Percentiles rank a stretch among this genome's conserved stretches.
Evolutionary conservation across 805 yeast species (phyloP).

Genomic region (Candida palmyrensis): DNA sequence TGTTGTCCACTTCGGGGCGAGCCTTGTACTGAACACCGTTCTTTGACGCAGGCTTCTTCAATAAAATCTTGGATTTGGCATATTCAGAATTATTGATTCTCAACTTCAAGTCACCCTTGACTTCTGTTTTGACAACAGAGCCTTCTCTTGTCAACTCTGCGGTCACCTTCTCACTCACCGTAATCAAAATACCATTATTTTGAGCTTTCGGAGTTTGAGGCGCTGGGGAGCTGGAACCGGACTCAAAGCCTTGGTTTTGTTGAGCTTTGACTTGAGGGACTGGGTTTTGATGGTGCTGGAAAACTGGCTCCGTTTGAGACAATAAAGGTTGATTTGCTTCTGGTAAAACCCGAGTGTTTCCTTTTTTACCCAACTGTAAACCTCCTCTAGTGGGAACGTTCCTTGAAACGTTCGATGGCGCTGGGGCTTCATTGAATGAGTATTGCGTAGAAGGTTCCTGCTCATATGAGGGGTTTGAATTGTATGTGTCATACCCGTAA

Average conservation of each 20-base stretch:
- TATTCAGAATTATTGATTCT: slow-evolving; percentile 75
- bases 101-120: slow-evolving; percentile 87
- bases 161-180: slow-evolving; percentile 69
- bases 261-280: slow-evolving; percentile 9
- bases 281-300: slow-evolving; percentile 20
- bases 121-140: slow-evolving; percentile 57
- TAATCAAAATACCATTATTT: slow-evolving; percentile 76
- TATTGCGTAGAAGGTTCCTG: slow-evolving; percentile 7
- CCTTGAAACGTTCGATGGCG: slow-evolving; percentile 19
- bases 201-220: slow-evolving; percentile 25
- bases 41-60: slow-evolving; percentile 46
- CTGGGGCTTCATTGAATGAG: slow-evolving; percentile 6
- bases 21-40: slow-evolving; percentile 74
- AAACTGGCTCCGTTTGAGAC: slow-evolving; percentile 27
- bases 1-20: slow-evolving; percentile 92
- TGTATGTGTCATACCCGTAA: slow-evolving; percentile 13
- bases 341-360: slow-evolving; percentile 27
- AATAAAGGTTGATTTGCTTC: slow-evolving; percentile 26
- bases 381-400: slow-evolving; percentile 52
- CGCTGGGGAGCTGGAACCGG: slow-evolving; percentile 16
- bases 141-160: slow-evolving; percentile 87
- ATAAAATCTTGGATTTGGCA: slow-evolving; percentile 59
- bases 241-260: slow-evolving; percentile 8
- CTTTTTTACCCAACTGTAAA: slow-evolving; percentile 66
- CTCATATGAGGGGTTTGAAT: slow-evolving; percentile 2